These are phyloP conservation scores for Populus nigra DNA, from an alignment of 345 rosid genomes.

Conservation along the genomic window DNA sequence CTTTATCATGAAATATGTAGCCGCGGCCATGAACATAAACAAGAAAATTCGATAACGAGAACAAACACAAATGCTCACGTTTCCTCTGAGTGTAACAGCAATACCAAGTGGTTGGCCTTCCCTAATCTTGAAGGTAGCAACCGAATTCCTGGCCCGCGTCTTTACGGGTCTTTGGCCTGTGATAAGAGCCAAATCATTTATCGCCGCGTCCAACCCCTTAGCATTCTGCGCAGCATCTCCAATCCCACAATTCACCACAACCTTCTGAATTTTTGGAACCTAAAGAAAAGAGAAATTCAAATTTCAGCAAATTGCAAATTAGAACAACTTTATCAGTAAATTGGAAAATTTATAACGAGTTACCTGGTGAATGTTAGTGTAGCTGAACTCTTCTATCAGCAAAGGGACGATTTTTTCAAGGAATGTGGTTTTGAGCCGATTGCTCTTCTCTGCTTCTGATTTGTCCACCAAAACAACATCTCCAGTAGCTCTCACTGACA, in stretches of 20 bases:
- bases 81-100: constrained; percentile 87
- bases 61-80: constrained; percentile 44
- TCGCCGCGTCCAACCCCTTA: constrained; percentile 84
- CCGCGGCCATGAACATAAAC: not conserved
- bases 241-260: constrained; percentile 93
- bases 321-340: not conserved
- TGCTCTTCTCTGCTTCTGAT: constrained; percentile 61
- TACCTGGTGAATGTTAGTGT: constrained; percentile 80
- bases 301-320: not conserved
- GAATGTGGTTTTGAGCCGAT: constrained; percentile 66
- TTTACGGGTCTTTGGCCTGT: constrained; percentile 86
- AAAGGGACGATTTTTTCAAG: constrained; percentile 79
- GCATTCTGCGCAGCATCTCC: constrained; percentile 92
- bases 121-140: constrained; percentile 86
- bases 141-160: constrained; percentile 71
- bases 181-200: constrained; percentile 75
- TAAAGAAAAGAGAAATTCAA: constrained; percentile 16
- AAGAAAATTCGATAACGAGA: not conserved
- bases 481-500: constrained; percentile 53
- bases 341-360: not conserved
- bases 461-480: constrained; percentile 74
- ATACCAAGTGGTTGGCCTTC: constrained; percentile 92
- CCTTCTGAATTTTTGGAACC: constrained; percentile 84
- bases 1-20: not conserved
- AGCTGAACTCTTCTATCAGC: constrained; percentile 78